These are phyloP conservation scores for Macrolepiota albuminosa DNA, from an alignment of 768 basidiomycete genomes.

Conservation along the genomic window DNA sequence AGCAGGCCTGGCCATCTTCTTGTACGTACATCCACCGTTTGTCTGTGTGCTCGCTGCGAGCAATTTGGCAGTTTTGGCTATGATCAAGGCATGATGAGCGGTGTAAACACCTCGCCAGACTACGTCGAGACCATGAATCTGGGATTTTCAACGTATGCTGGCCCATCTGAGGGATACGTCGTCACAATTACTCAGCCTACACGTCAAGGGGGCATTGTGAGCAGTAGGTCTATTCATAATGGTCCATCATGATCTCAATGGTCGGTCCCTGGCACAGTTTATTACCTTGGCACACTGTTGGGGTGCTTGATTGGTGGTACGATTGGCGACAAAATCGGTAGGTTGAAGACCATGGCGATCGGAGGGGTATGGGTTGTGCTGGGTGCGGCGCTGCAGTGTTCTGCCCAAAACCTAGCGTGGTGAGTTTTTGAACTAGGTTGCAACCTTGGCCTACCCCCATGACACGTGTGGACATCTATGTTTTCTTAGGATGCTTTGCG, in stretches of 20 bases:
- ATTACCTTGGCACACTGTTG: conserved; percentile 38
- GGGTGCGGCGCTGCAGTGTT: conserved; percentile 37
- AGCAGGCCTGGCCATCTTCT: conserved; percentile 28
- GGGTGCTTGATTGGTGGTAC: conserved; percentile 37
- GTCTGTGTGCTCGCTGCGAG: neutral
- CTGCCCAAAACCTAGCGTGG: conserved; percentile 38
- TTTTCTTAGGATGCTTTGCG: conserved; percentile 38
- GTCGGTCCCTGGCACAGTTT: conserved; percentile 17
- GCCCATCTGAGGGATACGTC: conserved; percentile 36
- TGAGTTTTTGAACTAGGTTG: conserved; percentile 12
- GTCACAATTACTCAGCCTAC: conserved; percentile 38
- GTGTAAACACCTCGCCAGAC: conserved; percentile 41
- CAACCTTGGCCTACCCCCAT: neutral
- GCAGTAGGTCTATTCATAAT: conserved; percentile 22
- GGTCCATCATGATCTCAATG: neutral
- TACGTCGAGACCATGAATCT: conserved; percentile 37
- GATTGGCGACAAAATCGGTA: conserved; percentile 35
- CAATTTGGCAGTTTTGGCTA: conserved; percentile 34
- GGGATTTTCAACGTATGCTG: conserved; percentile 35
- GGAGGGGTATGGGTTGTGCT: conserved; percentile 36
- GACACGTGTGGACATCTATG: neutral
- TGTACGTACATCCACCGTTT: conserved; percentile 15
- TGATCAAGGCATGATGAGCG: conserved; percentile 46
- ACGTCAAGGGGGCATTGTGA: conserved; percentile 40
- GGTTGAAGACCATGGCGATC: conserved; percentile 34